phyloP scores from a whole-genome alignment of 148 eudicot species.

The Cornus florida region DNA sequence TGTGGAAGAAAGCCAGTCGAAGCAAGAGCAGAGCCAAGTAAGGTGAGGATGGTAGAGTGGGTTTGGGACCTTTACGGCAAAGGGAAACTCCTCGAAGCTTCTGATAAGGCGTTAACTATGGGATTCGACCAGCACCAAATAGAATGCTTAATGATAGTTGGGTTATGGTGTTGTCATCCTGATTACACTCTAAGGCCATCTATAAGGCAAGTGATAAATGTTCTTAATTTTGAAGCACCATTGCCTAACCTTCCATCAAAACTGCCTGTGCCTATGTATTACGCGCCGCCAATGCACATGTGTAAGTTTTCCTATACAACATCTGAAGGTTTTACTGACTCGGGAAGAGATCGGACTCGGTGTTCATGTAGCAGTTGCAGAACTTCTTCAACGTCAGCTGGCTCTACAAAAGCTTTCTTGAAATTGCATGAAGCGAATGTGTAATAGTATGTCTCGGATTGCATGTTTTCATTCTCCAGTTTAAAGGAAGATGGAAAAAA shows the following conservation, averaged over 20 bases:
- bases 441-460: not conserved
- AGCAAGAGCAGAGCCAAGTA: not conserved
- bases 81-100: conserved; percentile 15
- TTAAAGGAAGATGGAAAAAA: too few relatives aligned
- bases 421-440: not conserved
- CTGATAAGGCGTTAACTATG: conserved; percentile 11
- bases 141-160: conserved; percentile 26
- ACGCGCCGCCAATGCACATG: conserved; percentile 18
- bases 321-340: conserved; percentile 1
- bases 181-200: conserved; percentile 15
- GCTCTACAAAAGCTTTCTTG: conserved; percentile 2
- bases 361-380: conserved; percentile 3
- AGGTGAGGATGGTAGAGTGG: conserved; percentile 23
- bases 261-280: conserved; percentile 22
- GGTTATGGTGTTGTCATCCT: conserved; percentile 28
- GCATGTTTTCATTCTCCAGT: too few relatives aligned
- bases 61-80: conserved; percentile 23
- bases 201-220: conserved; percentile 25
- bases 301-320: conserved; percentile 20
- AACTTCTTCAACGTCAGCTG: conserved; percentile 1
- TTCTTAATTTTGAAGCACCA: conserved; percentile 22
- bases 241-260: conserved; percentile 16
- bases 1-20: conserved; percentile 23
- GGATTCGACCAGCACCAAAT: conserved; percentile 11
- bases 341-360: conserved; percentile 3